phyloP scores from a whole-genome alignment of 2,329 filamentous ascomycete species.

The Penicillium sp. region DNA sequence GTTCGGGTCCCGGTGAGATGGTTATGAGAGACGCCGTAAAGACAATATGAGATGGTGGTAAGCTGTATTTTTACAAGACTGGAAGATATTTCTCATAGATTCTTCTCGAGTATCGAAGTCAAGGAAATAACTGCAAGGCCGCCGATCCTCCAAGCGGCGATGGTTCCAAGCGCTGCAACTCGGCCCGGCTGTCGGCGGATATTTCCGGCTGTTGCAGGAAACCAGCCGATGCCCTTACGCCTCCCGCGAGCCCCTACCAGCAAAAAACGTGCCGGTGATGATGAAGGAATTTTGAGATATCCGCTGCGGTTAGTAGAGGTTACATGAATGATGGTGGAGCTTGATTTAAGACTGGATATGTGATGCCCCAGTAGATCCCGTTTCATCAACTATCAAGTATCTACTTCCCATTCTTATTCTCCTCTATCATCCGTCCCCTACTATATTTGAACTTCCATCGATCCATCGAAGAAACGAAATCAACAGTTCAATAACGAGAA shows the following conservation, averaged over 20 bases:
- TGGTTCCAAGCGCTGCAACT: constrained; percentile 1
- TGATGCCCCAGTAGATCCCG: background rate
- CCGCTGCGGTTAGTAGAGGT: constrained; percentile 16
- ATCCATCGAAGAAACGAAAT: background rate
- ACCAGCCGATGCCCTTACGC: constrained; percentile 1
- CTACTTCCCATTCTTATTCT: background rate
- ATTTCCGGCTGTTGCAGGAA: constrained; percentile 22
- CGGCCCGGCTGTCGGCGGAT: constrained; percentile 25
- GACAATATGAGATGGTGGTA: background rate
- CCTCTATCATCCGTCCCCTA: background rate
- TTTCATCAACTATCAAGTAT: background rate
- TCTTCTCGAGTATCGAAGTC: background rate
- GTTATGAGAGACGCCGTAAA: background rate
- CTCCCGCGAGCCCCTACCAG: background rate
- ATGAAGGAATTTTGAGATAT: constrained; percentile 7
- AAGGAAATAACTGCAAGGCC: background rate
- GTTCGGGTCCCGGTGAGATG: background rate
- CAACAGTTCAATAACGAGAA: constrained; percentile 4
- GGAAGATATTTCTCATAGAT: background rate
- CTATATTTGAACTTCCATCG: background rate
- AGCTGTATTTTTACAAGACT: too few species aligned
- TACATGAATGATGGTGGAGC: background rate
- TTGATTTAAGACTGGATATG: constrained; percentile 7
- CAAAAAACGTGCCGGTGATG: constrained; percentile 5
- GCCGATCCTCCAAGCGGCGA: background rate